These are phyloP conservation scores for Boletellus sp. DNA, from an alignment of 768 basidiomycete genomes.

Conservation along the genomic window DNA sequence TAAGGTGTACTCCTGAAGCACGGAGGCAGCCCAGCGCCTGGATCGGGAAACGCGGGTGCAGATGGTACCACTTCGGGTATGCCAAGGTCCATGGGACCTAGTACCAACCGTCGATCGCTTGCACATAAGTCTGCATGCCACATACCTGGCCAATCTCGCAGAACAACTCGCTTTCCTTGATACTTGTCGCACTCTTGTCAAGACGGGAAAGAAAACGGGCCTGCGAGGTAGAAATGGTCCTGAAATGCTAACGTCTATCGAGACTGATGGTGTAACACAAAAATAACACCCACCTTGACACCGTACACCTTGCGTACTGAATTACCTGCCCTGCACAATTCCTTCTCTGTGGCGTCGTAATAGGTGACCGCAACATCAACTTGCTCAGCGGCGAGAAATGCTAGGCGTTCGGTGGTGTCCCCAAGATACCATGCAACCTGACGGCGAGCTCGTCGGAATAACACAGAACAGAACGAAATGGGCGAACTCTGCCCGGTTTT, in stretches of 20 bases:
- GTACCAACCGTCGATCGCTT: not conserved
- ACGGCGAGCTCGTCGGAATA: not conserved
- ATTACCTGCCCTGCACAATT: slow-evolving; percentile 28
- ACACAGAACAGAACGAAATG: slow-evolving; percentile 25
- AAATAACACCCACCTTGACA: slow-evolving; percentile 37
- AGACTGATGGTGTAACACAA: not conserved
- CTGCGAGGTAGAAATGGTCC: slow-evolving; percentile 53
- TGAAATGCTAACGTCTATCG: slow-evolving; percentile 11
- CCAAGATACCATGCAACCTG: slow-evolving; percentile 57
- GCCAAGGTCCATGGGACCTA: slow-evolving; percentile 53
- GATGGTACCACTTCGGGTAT: slow-evolving; percentile 58
- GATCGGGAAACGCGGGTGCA: slow-evolving; percentile 50
- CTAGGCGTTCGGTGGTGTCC: slow-evolving; percentile 51
- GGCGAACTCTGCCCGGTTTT: slow-evolving; percentile 28
- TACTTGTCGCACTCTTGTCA: slow-evolving; percentile 58
- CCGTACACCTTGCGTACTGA: slow-evolving; percentile 39
- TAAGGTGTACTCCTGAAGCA: slow-evolving; percentile 50
- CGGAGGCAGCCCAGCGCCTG: slow-evolving; percentile 48
- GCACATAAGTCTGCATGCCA: not conserved
- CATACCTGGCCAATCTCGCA: slow-evolving; percentile 45
- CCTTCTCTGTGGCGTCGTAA: slow-evolving; percentile 46
- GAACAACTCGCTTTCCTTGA: slow-evolving; percentile 52
- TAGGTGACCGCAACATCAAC: slow-evolving; percentile 54
- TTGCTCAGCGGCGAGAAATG: slow-evolving; percentile 36
- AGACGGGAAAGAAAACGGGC: slow-evolving; percentile 53